Conservation (phyloP, 257 asterid species). For the Solanum chaucha region DNA sequence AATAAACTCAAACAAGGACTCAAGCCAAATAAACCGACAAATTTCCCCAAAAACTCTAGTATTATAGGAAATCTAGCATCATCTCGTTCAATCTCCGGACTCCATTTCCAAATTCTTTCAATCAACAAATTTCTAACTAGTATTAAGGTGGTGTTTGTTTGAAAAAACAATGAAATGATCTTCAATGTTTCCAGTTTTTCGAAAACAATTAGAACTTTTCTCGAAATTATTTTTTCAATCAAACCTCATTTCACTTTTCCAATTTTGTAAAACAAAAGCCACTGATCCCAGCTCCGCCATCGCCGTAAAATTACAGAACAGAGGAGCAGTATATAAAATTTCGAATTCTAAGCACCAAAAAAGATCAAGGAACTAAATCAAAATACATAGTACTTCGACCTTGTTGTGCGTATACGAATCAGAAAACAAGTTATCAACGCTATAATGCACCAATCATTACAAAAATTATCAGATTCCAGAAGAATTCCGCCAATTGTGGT, state of each 20-base stretch:
- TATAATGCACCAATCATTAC: too few species aligned
- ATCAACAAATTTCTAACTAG: background rate
- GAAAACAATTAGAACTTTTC: too few species aligned
- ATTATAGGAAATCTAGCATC: background rate
- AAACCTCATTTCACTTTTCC: background rate
- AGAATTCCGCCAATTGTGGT: too few species aligned
- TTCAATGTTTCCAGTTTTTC: background rate
- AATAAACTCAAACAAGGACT: background rate
- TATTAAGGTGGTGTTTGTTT: background rate
- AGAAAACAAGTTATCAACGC: background rate
- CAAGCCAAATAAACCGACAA: background rate
- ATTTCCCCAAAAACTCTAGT: background rate
- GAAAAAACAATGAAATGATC: background rate
- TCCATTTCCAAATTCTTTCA: background rate
- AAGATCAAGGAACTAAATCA: background rate
- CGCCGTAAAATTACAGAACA: background rate
- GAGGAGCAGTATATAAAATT: background rate
- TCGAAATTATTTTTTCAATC: background rate
- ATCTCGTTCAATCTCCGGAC: background rate
- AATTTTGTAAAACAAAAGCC: background rate
- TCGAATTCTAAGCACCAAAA: background rate
- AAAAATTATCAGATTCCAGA: too few species aligned
- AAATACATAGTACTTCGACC: background rate
- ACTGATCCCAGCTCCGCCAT: background rate
- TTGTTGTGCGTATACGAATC: background rate